Evolutionary conservation across 2,329 filamentous ascomycete species (phyloP).

Genomic region (Plenodomus lindquistii): DNA sequence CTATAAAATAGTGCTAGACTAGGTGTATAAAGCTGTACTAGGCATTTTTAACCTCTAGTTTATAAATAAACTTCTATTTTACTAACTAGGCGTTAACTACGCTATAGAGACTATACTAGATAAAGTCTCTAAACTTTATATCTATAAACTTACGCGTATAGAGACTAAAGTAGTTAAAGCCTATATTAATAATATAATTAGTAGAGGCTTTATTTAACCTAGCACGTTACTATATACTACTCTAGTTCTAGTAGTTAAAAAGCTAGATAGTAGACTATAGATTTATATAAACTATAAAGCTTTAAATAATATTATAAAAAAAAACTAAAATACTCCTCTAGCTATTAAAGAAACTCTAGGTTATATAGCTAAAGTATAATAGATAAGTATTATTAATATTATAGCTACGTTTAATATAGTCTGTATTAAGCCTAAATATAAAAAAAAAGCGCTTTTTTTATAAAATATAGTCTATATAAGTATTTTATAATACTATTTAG

Average conservation of each 20-base stretch:
- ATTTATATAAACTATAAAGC: constrained; percentile 44
- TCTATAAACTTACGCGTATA: too few species aligned
- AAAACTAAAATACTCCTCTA: constrained; percentile 38
- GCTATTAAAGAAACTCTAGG: constrained; percentile 39
- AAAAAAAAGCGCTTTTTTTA: constrained; percentile 41
- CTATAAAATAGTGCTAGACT: too few species aligned
- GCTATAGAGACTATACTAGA: too few species aligned
- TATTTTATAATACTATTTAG: constrained; percentile 35
- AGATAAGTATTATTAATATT: constrained; percentile 36
- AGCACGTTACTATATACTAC: constrained; percentile 2
- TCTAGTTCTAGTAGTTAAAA: too few species aligned
- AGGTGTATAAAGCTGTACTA: too few species aligned
- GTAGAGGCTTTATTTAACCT: constrained; percentile 1
- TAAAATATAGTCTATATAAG: constrained; percentile 38
- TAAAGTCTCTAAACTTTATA: too few species aligned
- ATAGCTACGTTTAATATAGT: constrained; percentile 7
- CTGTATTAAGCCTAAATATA: not conserved
- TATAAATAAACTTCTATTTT: too few species aligned
- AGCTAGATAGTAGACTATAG: constrained; percentile 16
- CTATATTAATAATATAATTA: too few species aligned
- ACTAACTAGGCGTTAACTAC: too few species aligned
- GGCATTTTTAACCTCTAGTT: too few species aligned
- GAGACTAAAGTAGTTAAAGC: too few species aligned
- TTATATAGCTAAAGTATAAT: constrained; percentile 20
- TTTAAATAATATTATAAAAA: constrained; percentile 43